Evolutionary conservation across 305 asterid genomes (phyloP).

Genomic region (Fraxinus baroniana): DNA sequence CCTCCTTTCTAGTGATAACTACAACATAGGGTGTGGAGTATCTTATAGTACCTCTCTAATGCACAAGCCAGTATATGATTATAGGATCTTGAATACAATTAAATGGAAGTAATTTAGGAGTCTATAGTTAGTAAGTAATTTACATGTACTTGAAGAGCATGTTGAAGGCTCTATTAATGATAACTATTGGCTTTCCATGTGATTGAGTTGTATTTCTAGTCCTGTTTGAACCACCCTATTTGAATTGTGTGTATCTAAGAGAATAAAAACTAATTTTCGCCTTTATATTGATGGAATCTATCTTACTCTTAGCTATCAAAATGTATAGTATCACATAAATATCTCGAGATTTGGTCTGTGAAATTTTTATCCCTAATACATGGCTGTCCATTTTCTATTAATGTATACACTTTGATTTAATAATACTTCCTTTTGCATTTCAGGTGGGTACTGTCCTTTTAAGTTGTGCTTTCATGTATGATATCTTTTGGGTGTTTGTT

Average conservation of each 20-base stretch:
- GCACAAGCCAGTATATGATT: neutral
- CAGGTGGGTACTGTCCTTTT: conserved; percentile 92
- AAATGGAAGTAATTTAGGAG: neutral
- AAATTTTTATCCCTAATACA: neutral
- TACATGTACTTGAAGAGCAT: neutral
- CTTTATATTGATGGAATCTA: neutral
- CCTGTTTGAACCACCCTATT: neutral
- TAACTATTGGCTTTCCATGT: neutral
- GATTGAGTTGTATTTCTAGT: neutral
- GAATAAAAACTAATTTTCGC: neutral
- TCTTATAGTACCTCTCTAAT: neutral
- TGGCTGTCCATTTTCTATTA: neutral
- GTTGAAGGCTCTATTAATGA: neutral
- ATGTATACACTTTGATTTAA: neutral
- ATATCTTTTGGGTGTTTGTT: conserved; percentile 91
- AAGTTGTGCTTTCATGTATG: conserved; percentile 87
- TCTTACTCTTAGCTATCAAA: neutral
- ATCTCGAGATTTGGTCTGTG: neutral
- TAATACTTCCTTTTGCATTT: conserved; percentile 11
- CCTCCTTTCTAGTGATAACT: neutral
- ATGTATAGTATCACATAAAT: neutral
- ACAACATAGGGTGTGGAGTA: neutral
- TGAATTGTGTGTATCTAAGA: neutral
- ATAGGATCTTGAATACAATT: neutral
- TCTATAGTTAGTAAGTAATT: neutral